Evolutionary conservation across 768 basidiomycete species (phyloP).

Genomic region (Amanita brunnescens): DNA sequence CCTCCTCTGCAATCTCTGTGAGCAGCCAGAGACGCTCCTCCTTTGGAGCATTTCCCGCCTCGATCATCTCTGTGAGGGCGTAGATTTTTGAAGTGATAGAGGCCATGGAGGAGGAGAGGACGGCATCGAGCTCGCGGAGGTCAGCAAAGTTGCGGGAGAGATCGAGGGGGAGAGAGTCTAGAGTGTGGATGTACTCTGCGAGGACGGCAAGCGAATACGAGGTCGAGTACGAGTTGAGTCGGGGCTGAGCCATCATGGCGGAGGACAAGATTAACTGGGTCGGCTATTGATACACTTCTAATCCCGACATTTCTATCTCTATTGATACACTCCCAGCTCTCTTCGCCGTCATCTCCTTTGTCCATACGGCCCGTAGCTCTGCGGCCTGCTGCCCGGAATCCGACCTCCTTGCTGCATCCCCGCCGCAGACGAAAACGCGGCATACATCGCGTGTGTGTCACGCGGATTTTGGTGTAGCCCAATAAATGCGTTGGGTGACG

Average conservation of each 20-base stretch:
- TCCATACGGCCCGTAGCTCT: not conserved
- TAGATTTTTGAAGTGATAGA: constrained; percentile 76
- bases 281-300: constrained; percentile 4
- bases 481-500: constrained; percentile 50
- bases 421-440: constrained; percentile 28
- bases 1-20: constrained; percentile 91
- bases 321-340: not conserved
- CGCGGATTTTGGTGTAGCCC: constrained; percentile 53
- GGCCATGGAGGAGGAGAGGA: constrained; percentile 81
- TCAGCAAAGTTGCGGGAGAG: constrained; percentile 93
- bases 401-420: not conserved
- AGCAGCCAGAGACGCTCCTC: constrained; percentile 81
- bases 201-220: constrained; percentile 64
- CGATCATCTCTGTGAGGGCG: constrained; percentile 67
- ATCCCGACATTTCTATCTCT: not conserved
- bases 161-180: constrained; percentile 90
- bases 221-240: constrained; percentile 25
- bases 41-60: constrained; percentile 46
- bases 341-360: not conserved
- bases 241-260: not conserved
- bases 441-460: constrained; percentile 50
- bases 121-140: constrained; percentile 97
- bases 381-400: not conserved
- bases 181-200: constrained; percentile 81
- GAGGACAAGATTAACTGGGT: not conserved